Evolutionary conservation across 441 rosid genomes (phyloP).

Genomic region (Pelargonium citronellum): DNA sequence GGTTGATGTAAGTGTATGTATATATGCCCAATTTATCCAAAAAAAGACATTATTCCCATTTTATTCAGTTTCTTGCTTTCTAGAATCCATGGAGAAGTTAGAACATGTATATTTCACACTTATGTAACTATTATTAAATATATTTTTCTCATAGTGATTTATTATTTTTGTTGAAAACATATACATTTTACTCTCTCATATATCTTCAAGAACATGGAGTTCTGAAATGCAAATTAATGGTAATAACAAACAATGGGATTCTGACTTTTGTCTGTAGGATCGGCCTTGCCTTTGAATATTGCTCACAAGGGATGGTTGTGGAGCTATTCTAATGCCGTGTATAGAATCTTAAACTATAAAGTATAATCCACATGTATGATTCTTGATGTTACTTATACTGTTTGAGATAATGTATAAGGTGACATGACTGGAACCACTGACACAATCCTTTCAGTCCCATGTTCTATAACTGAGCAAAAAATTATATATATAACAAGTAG

Average conservation of each 20-base stretch:
- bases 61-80: neutral
- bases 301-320: too few relatives aligned
- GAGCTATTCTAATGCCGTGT: too few relatives aligned
- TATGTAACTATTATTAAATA: neutral
- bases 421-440: too few relatives aligned
- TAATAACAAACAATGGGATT: conserved; percentile 5
- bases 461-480: too few relatives aligned
- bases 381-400: neutral
- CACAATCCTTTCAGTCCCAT: too few relatives aligned
- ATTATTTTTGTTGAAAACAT: neutral
- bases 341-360: neutral
- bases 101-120: neutral
- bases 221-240: conserved; percentile 5
- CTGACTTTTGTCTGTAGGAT: neutral
- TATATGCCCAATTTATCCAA: neutral
- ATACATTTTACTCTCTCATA: neutral
- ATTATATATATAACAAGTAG: too few relatives aligned
- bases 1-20: neutral
- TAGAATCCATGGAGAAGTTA: neutral
- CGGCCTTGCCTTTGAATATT: too few relatives aligned
- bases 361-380: neutral
- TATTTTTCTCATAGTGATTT: neutral
- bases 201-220: neutral
- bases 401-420: too few relatives aligned
- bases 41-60: neutral